These are phyloP conservation scores for Nothopassalora personata DNA, from an alignment of 2,329 filamentous ascomycete genomes.

Conservation along the genomic window DNA sequence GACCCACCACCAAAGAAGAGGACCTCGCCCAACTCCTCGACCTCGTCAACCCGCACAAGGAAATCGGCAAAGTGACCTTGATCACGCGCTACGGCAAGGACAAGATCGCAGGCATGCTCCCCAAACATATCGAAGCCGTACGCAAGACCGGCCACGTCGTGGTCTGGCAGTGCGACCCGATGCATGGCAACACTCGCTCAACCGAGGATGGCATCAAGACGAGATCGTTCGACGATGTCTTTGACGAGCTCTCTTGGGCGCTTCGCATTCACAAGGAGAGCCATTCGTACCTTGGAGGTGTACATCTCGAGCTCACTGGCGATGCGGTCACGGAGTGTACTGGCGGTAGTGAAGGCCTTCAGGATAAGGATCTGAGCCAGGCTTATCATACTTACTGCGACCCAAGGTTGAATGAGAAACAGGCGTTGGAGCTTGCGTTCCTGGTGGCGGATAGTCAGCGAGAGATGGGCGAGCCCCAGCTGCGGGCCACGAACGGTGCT, in stretches of 20 bases:
- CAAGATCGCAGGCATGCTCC: conserved; percentile 70
- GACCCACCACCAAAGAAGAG: conserved; percentile 69
- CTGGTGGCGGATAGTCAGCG: conserved; percentile 65
- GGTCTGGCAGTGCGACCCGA: conserved; percentile 98
- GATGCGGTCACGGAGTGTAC: conserved; percentile 96
- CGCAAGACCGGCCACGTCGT: conserved; percentile 70
- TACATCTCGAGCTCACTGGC: conserved; percentile 91
- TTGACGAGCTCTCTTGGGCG: conserved; percentile 78
- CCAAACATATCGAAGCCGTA: conserved; percentile 81
- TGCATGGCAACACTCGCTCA: conserved; percentile 75
- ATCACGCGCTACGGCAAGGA: conserved; percentile 89
- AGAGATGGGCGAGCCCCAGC: conserved; percentile 7
- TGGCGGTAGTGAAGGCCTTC: conserved; percentile 79
- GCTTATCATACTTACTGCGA: conserved; percentile 98
- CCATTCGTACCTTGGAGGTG: conserved; percentile 81
- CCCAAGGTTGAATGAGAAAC: conserved; percentile 92
- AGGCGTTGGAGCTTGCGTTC: conserved; percentile 91
- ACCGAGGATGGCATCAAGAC: conserved; percentile 83
- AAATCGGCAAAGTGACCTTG: conserved; percentile 88
- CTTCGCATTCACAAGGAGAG: conserved; percentile 78
- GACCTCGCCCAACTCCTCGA: conserved; percentile 78
- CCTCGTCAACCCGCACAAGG: conserved; percentile 73
- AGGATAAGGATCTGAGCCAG: conserved; percentile 78
- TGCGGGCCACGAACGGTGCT: neutral
- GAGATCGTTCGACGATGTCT: conserved; percentile 81